phyloP scores from a whole-genome alignment of 495 filamentous ascomycete genomes.

The Lasiosphaeria miniovina region DNA sequence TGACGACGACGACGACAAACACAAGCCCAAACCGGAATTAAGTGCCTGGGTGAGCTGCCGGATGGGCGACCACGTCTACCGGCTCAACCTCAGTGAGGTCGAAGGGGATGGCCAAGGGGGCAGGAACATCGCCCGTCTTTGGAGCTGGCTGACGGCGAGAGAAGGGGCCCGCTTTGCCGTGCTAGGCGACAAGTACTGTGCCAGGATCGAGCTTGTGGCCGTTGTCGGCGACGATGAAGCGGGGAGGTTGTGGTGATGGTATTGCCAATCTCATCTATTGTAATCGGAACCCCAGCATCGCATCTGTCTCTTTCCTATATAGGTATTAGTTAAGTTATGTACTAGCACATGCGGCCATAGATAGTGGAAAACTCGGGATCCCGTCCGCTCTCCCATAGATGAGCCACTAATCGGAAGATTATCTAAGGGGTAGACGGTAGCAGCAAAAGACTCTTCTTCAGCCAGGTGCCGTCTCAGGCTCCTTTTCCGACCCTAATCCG shows the following conservation, averaged over 20 bases:
- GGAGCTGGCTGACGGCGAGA: neutral
- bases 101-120: neutral
- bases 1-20: too few relatives aligned
- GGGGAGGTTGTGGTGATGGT: neutral
- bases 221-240: neutral
- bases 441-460: too few relatives aligned
- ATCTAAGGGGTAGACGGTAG: too few relatives aligned
- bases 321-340: too few relatives aligned
- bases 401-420: constrained; percentile 22
- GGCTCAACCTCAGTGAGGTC: neutral
- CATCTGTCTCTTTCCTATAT: too few relatives aligned
- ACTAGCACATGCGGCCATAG: constrained; percentile 8
- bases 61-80: neutral
- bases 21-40: neutral
- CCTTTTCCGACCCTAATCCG: too few relatives aligned
- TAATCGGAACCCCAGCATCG: too few relatives aligned
- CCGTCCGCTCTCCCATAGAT: constrained; percentile 50
- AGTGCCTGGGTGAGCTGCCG: neutral
- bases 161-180: neutral
- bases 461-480: too few relatives aligned
- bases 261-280: too few relatives aligned
- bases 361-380: constrained; percentile 43
- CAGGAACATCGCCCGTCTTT: neutral
- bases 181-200: neutral
- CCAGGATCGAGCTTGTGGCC: neutral